phyloP scores from a whole-genome alignment of 352 stramenopile species.

The Globisporangium ultimum region DNA sequence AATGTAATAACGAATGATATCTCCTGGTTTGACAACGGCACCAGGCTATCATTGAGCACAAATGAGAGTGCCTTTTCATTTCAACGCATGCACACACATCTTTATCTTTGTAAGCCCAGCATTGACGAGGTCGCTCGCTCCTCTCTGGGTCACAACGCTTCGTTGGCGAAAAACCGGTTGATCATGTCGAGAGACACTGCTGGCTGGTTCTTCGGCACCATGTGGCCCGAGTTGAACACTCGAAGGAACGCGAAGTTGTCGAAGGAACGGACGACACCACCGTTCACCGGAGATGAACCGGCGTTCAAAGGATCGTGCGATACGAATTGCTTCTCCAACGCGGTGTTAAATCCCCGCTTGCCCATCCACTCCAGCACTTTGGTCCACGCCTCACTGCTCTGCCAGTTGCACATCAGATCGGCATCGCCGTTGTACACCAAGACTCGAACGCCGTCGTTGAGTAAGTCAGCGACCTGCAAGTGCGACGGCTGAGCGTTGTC shows the following conservation, averaged over 20 bases:
- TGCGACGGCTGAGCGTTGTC: conserved; percentile 8
- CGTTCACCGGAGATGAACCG: too few relatives aligned
- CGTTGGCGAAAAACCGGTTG: conserved; percentile 78
- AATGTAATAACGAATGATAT: too few relatives aligned
- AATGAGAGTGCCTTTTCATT: too few relatives aligned
- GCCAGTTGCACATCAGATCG: conserved; percentile 95
- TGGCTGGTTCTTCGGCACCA: conserved; percentile 92
- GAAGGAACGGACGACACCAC: conserved; percentile 36
- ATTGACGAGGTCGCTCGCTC: background rate
- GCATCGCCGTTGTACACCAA: conserved; percentile 92
- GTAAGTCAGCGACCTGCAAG: conserved; percentile 51
- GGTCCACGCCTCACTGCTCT: conserved; percentile 91
- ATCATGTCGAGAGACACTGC: conserved; percentile 89
- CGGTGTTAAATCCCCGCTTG: conserved; percentile 60
- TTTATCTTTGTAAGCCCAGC: background rate
- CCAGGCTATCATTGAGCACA: too few relatives aligned
- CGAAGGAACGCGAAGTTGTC: conserved; percentile 90
- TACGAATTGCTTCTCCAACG: conserved; percentile 6
- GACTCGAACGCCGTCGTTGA: conserved; percentile 46
- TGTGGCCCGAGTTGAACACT: conserved; percentile 92
- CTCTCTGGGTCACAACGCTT: conserved; percentile 19
- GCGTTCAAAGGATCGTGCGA: too few relatives aligned
- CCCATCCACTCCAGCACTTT: conserved; percentile 83
- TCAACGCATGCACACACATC: too few relatives aligned
- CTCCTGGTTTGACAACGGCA: too few relatives aligned